Evolutionary conservation across 129 eudicot species (phyloP).

Genomic region (Saussurea involucrata): DNA sequence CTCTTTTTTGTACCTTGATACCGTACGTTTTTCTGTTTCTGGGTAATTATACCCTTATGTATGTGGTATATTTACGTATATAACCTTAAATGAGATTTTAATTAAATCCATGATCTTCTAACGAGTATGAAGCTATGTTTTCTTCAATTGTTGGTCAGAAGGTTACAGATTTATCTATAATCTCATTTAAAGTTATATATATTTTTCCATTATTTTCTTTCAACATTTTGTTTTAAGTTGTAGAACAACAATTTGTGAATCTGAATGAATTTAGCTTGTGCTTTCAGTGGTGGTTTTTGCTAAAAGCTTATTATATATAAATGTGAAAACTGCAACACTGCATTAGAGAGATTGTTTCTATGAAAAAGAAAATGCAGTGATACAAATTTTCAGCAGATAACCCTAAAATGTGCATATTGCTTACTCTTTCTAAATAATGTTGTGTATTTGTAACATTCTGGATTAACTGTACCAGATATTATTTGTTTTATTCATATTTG

Average conservation of each 20-base stretch:
- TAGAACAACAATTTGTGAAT: not conserved
- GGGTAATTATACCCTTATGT: slow-evolving; percentile 8
- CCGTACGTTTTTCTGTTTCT: not conserved
- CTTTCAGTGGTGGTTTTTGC: not conserved
- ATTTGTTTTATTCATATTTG: no score
- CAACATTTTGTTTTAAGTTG: not conserved
- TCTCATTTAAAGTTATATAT: not conserved
- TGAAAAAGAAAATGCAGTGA: no score
- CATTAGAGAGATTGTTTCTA: no score
- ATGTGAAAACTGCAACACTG: no score
- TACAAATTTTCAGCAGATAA: no score
- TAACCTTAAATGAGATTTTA: not conserved
- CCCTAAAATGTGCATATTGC: no score
- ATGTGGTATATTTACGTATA: not conserved
- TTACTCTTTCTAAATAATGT: no score
- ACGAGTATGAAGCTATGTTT: not conserved
- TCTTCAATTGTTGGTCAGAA: not conserved
- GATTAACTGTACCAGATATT: no score
- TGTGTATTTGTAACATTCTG: no score
- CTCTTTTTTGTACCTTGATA: not conserved
- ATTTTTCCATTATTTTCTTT: not conserved
- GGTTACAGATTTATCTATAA: not conserved
- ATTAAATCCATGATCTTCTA: not conserved
- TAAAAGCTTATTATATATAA: not conserved
- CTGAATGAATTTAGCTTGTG: not conserved